Percentiles rank a stretch among this genome's conserved stretches.
Conservation (phyloP, 768 basidiomycete species). For the Collybia sp. region DNA sequence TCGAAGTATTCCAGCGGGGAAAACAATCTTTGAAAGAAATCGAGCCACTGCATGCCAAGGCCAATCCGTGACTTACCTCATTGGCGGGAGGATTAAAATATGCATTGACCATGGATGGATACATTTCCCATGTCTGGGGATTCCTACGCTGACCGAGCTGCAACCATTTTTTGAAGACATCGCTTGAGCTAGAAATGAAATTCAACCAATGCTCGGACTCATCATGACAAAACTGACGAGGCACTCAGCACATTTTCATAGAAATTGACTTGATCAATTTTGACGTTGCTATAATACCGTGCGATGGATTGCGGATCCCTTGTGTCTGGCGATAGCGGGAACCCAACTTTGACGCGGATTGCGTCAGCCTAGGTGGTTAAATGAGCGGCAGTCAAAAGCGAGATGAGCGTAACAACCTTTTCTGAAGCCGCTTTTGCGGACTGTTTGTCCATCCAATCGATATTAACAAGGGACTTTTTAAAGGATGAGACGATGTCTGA, state of each 20-base stretch:
- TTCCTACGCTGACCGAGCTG: slow-evolving; percentile 69
- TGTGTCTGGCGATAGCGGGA: slow-evolving; percentile 84
- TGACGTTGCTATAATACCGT: slow-evolving; percentile 69
- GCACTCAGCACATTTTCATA: slow-evolving; percentile 80
- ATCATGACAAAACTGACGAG: slow-evolving; percentile 26
- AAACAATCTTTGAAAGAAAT: slow-evolving; percentile 60
- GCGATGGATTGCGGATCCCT: slow-evolving; percentile 61
- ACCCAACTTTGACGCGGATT: slow-evolving; percentile 90
- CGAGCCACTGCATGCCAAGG: no score
- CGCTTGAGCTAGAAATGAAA: slow-evolving; percentile 39
- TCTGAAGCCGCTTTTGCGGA: slow-evolving; percentile 78
- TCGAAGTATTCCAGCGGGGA: slow-evolving; percentile 93
- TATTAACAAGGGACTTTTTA: slow-evolving; percentile 63
- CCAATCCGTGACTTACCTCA: slow-evolving; percentile 45
- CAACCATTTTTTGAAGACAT: slow-evolving; percentile 67
- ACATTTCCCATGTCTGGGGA: slow-evolving; percentile 81
- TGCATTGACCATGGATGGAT: slow-evolving; percentile 80
- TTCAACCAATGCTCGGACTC: background rate
- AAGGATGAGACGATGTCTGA: slow-evolving; percentile 80
- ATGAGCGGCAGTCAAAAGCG: slow-evolving; percentile 3
- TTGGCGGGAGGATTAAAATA: slow-evolving; percentile 87
- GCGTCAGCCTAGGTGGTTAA: slow-evolving; percentile 55
- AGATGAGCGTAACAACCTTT: slow-evolving; percentile 43
- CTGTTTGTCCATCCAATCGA: slow-evolving; percentile 90
- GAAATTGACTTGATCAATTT: slow-evolving; percentile 64